Evolutionary conservation across 2,329 filamentous ascomycete genomes (phyloP).

Genomic region (Pyrenophora tritici-repentis): DNA sequence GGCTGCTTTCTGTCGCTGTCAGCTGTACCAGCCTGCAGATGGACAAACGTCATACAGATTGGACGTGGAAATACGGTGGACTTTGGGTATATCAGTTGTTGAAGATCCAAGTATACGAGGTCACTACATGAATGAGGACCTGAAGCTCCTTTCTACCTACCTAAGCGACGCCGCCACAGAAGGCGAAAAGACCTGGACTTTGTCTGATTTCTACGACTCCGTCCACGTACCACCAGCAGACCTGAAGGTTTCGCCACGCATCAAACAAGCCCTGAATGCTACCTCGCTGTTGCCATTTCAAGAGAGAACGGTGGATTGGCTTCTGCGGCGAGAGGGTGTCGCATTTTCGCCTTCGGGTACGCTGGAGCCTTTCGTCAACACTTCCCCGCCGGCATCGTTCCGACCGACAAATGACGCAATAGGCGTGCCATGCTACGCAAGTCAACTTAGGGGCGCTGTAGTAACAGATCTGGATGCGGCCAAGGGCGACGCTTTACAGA

Average conservation of each 20-base stretch:
- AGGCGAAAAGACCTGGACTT: constrained; percentile 48
- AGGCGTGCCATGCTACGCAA: constrained; percentile 60
- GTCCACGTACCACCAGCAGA: constrained; percentile 64
- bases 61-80: constrained; percentile 39
- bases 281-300: constrained; percentile 73
- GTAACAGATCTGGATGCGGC: constrained; percentile 57
- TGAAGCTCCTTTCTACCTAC: constrained; percentile 34
- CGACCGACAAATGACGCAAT: constrained; percentile 51
- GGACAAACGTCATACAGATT: constrained; percentile 18
- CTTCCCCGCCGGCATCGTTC: constrained; percentile 53
- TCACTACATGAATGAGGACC: constrained; percentile 30
- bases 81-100: constrained; percentile 32
- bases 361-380: constrained; percentile 16
- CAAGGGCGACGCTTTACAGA: constrained; percentile 44
- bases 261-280: constrained; percentile 34
- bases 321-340: constrained; percentile 69
- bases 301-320: constrained; percentile 70
- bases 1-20: constrained; percentile 35
- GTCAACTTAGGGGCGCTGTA: constrained; percentile 66
- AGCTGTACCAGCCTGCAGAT: constrained; percentile 15
- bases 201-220: constrained; percentile 70
- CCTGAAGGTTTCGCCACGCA: constrained; percentile 32
- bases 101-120: constrained; percentile 22
- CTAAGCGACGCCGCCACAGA: constrained; percentile 16
- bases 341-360: constrained; percentile 45